Conservation (phyloP, 176 grass and related monocot genomes). For the Oryza glaberrima region DNA sequence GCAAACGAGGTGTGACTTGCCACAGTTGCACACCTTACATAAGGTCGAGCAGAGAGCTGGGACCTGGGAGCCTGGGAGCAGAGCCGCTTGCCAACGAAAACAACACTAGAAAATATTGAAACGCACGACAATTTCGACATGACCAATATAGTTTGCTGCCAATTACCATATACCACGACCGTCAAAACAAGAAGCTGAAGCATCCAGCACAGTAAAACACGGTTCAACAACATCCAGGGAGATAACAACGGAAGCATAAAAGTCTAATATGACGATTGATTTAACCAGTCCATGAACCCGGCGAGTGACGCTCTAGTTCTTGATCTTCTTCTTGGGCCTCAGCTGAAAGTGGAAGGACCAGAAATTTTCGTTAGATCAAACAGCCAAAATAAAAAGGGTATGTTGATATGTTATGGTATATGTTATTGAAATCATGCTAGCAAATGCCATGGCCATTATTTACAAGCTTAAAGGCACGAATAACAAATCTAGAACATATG, state of each 20-base stretch:
- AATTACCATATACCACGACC: conserved; percentile 29
- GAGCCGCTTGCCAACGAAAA: too few relatives aligned
- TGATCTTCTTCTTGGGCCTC: conserved; percentile 87
- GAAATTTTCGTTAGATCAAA: background rate
- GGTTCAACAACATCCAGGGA: conserved; percentile 27
- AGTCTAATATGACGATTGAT: background rate
- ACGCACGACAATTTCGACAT: background rate
- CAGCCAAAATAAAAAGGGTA: background rate
- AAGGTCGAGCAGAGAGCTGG: too few relatives aligned
- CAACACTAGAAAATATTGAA: background rate
- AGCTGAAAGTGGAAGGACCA: conserved; percentile 35
- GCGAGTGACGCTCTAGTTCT: conserved; percentile 44
- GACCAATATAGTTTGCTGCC: background rate
- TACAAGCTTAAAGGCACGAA: background rate
- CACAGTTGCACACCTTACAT: too few relatives aligned
- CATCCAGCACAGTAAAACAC: background rate
- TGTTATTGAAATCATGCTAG: background rate
- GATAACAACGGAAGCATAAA: background rate
- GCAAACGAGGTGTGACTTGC: too few relatives aligned
- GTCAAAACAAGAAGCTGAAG: background rate
- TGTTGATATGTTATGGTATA: too few relatives aligned
- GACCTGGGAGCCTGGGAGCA: too few relatives aligned
- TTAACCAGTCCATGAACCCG: conserved; percentile 20
- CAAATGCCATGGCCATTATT: background rate
- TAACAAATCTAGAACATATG: background rate